Evolutionary conservation across 371 early-diverging fungal genomes (phyloP), one percentile per base, ranked within the genome.

Genomic region (Mortierella sp.): DNA sequence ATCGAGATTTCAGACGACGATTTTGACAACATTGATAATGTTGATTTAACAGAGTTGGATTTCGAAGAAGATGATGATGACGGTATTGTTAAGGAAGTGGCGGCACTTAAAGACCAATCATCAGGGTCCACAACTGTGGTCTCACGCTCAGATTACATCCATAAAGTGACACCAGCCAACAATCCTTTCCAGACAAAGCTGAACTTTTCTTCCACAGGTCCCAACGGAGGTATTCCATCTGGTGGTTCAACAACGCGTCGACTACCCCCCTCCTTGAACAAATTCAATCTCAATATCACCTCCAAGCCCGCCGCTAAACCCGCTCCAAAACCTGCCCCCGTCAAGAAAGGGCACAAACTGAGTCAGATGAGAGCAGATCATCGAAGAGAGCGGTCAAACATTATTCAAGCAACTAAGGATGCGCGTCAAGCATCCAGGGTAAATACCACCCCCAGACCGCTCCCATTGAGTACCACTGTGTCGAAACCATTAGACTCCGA

Each of bases 1-100:
- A 71, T 76, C 36, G 79, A 74, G 65, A 79, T 79, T 15, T 83
- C 83, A 11, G 85, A 84, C 22, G 85, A 86, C 21, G 86, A 82
- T 24, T 84, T 84, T n/a, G 83, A 53, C 1, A 74, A 84, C 53
- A 77, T 88, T 66, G 87, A 86, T 43, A 84, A 83, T 33, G 77
- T 84, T 72, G 85, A 87, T 57, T 77, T 75, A 36, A 24, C 61
- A 2, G 69, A 69, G 1, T 7, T 72, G 33, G 81, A 80, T 45
- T 68, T 69, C 40, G 41, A 40, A 66, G 75, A 70, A 9, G 36
- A 36, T 36, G 36, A 36, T 36, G 36, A 6, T 6, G 71, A 74
- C 13, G 40, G 84, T 80, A 85, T 62, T 84, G 84, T 40, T 86
- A 87, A 86, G 58, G 84, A 87, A 74, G 52, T 19, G 28, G 28